Evolutionary conservation across 805 yeast species (phyloP), one percentile per base, ranked within the genome.

Genomic region (Saccharomycopsis capsularis): DNA sequence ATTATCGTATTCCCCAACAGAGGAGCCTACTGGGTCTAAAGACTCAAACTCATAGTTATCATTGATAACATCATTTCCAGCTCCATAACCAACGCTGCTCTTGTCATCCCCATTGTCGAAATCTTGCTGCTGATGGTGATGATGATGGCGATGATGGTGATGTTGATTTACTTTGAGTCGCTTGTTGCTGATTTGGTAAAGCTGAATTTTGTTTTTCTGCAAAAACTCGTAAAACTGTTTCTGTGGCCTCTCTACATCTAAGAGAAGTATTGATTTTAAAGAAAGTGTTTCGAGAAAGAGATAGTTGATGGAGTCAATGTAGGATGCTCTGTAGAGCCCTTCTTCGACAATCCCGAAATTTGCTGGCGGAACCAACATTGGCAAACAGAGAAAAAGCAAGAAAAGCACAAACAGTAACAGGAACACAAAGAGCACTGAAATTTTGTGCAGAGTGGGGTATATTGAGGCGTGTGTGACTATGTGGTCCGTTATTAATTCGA

Each of bases 281-380:
- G 74, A 70, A 25, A 91, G 69, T 0, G 96, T 85, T 49, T 79
- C 83, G 23, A 91, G 61, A 59, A 90, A 91, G 24, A 93, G 83
- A 50, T 82, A 72, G 62, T 85, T 82, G 50, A 85, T 79, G 1
- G 86, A 77, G 51, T 85, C 91, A 9, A 91, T 65, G 57, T 81
- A 79, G 3, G 93, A 75, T 59, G 96, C 86, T 47, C 97, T 73
- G 66, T 85, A 83, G 1, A 91, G 68, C 0, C 95, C 95, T 23
- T 82, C 81, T 65, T 93, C 97, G 3, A 90, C 96, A 27, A 88
- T 71, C 0, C 96, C 95, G 68, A 85, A 93, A 61, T 85, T 86
- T 43, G 88, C 91, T 1, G 99, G 98, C 1, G 96, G 95, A 0
- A 90, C 86, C 29, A 89, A 70, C 96, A 89, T 88, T 22, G 42